Evolutionary conservation across 768 basidiomycete species (phyloP).

Genomic region (Punctularia strigosozonata): DNA sequence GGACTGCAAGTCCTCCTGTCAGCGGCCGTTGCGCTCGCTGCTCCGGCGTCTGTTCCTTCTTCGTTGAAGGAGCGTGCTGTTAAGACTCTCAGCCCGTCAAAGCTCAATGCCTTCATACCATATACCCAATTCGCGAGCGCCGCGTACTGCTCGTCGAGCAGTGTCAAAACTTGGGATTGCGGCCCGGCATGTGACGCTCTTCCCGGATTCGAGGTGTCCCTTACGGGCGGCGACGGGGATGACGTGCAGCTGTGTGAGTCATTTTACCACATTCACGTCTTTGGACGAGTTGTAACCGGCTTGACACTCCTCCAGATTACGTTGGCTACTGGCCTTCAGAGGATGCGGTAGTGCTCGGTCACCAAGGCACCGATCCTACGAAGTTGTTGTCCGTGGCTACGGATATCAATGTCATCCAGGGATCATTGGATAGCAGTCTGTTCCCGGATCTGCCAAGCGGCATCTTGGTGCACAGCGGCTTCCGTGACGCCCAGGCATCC

Average conservation of each 20-base stretch:
- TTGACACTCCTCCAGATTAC: conserved; percentile 24
- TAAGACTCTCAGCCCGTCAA: conserved; percentile 14
- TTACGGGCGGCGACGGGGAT: conserved; percentile 38
- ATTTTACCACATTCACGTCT: neutral
- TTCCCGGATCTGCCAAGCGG: conserved; percentile 42
- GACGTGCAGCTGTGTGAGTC: conserved; percentile 32
- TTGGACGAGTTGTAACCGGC: neutral
- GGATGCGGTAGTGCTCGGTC: conserved; percentile 42
- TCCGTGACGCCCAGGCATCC: conserved; percentile 35
- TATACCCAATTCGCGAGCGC: conserved; percentile 43
- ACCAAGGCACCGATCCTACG: conserved; percentile 49
- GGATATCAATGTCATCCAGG: conserved; percentile 30
- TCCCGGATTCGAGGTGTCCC: conserved; percentile 26
- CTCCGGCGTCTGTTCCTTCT: too few relatives aligned
- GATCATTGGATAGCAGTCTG: conserved; percentile 27
- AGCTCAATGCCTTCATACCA: conserved; percentile 28
- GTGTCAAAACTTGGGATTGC: conserved; percentile 29
- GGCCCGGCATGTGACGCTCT: conserved; percentile 32
- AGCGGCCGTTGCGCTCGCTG: too few relatives aligned
- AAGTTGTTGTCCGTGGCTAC: conserved; percentile 44
- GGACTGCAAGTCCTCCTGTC: too few relatives aligned
- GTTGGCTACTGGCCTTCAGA: conserved; percentile 44
- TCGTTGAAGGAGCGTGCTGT: conserved; percentile 4
- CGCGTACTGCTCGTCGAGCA: conserved; percentile 34
- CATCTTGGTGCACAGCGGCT: conserved; percentile 45